These are phyloP conservation scores for Podaxis sp. DNA, from an alignment of 768 basidiomycete species.

Conservation along the genomic window DNA sequence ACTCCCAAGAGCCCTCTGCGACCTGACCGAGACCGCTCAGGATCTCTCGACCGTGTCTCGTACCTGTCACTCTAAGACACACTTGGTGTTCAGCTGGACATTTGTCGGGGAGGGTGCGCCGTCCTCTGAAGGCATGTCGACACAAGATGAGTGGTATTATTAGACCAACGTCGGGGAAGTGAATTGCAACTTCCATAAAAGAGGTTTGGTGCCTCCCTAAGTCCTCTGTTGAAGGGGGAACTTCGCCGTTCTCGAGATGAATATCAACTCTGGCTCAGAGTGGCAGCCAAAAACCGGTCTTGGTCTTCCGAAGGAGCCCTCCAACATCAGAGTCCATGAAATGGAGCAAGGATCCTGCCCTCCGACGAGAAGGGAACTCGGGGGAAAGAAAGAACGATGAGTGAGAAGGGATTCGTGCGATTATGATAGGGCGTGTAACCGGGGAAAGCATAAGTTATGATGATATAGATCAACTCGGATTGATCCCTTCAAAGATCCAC, in stretches of 20 bases:
- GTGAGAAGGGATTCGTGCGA: too few relatives aligned
- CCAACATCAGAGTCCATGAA: not conserved
- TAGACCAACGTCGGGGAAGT: not conserved
- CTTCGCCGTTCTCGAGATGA: constrained; percentile 1
- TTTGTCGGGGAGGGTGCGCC: not conserved
- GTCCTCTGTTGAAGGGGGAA: not conserved
- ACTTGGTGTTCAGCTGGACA: not conserved
- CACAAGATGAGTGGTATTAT: not conserved
- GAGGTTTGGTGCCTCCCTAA: too few relatives aligned
- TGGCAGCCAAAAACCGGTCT: not conserved
- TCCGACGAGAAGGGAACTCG: not conserved
- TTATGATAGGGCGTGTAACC: too few relatives aligned
- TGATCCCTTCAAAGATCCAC: not conserved
- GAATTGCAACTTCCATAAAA: not conserved
- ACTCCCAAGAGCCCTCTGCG: not conserved
- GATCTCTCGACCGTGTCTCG: not conserved
- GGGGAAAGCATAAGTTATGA: not conserved
- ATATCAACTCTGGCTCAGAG: not conserved
- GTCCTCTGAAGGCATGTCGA: not conserved
- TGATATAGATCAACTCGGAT: not conserved
- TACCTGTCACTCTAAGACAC: not conserved
- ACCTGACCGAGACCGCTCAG: not conserved
- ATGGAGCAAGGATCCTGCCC: not conserved
- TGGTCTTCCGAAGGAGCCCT: not conserved
- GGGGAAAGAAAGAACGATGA: not conserved